phyloP scores from a whole-genome alignment of 2,329 filamentous ascomycete species.

The Reticulascus tulasneorum region DNA sequence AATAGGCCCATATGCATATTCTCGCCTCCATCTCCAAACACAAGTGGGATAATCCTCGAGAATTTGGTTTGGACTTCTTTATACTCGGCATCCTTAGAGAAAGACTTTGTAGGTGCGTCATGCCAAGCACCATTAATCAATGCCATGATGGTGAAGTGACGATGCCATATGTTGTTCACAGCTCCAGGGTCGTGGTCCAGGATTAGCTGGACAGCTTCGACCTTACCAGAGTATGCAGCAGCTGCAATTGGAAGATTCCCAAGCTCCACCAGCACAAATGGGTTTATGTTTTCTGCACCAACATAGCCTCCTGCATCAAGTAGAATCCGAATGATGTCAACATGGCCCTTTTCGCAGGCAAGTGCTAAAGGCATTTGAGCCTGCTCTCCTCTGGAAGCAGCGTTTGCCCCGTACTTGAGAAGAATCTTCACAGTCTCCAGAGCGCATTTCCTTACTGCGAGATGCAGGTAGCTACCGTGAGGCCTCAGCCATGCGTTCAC shows the following conservation, averaged over 20 bases:
- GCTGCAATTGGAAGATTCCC: not conserved
- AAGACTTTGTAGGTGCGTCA: too few species aligned
- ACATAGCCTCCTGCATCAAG: not conserved
- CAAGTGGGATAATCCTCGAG: too few species aligned
- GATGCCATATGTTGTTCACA: not conserved
- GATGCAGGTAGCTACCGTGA: not conserved
- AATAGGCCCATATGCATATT: too few species aligned
- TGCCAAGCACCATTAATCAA: too few species aligned
- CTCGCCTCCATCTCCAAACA: too few species aligned
- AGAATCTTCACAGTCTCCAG: not conserved
- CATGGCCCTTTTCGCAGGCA: not conserved
- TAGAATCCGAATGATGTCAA: not conserved
- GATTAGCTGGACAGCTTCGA: not conserved
- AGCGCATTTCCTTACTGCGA: not conserved
- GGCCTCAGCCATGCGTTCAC: not conserved
- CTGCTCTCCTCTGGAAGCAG: not conserved
- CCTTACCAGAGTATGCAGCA: not conserved
- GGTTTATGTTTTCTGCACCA: constrained; percentile 1
- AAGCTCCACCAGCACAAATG: too few species aligned
- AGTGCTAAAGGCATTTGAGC: not conserved
- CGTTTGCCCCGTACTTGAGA: not conserved
- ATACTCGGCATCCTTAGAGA: too few species aligned
- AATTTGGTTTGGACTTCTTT: too few species aligned
- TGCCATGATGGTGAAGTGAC: not conserved
- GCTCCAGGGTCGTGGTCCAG: not conserved